Evolutionary conservation across 768 basidiomycete genomes (phyloP), one percentile per base, ranked within the genome.

Genomic region (Rossbeevera mucosa): DNA sequence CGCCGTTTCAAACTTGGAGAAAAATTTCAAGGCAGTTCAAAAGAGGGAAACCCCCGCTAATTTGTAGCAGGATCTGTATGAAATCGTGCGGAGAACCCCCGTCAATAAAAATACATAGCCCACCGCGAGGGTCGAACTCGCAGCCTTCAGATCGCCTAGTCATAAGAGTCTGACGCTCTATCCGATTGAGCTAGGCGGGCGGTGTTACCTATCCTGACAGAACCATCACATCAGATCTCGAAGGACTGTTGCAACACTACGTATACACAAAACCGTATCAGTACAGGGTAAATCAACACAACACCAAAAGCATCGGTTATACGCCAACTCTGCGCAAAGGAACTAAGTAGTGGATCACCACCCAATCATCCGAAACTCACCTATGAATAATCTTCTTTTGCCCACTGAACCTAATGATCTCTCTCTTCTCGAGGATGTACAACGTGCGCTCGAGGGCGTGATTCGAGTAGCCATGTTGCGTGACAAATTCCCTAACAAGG

Each of bases 341-440:
- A 60, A 52, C 2, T 46, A 11, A 46, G 45, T 33, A 44, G 47
- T 36, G 26, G 21, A 20, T 20, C 8, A 44, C 11, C 18, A 41
- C 31, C 4, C 14, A 44, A 47, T 1, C 4, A 28, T 14, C 30
- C 21, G 7, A 26, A 47, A 57, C 67, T 59, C 38, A 74, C 75
- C 76, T 67, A 61, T 80, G 76, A 9, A 83, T 75, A 43, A 81
- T 75, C 66, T 83, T 83, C 68, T 81, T 81, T 71, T 80, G 71
- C 30, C 65, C 47, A 45, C 60, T 59, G 70, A 97, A 99, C 61
- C 92, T 77, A 21, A 99, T 77, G n/a, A 95, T 80, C 67, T 99
- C 96, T 56, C 93, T 77, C 74, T 96, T 95, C 77, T 99, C 96
- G 74, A 99, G 64, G 45, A 98, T 78, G 64, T 83, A 96, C 56